These are phyloP conservation scores for Neurospora sp. DNA, from an alignment of 495 filamentous ascomycete species.

Conservation along the genomic window DNA sequence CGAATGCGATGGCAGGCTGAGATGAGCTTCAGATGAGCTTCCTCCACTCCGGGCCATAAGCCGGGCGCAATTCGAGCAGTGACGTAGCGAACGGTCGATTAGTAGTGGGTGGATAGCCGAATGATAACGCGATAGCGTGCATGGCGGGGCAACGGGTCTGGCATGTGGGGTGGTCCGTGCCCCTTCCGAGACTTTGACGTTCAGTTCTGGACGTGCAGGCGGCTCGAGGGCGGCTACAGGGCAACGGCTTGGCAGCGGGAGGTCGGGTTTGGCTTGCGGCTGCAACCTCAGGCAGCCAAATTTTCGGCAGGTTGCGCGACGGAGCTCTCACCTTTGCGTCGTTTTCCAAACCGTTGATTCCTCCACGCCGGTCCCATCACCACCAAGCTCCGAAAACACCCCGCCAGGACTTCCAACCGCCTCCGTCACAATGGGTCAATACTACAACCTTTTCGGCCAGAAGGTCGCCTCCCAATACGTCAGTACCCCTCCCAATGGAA, in stretches of 20 bases:
- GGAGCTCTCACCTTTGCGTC: conserved; percentile 15
- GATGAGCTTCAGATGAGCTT: background rate
- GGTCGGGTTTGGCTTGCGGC: background rate
- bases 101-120: background rate
- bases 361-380: conserved; percentile 14
- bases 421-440: conserved; percentile 67
- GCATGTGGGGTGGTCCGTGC: background rate
- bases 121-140: background rate
- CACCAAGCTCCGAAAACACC: conserved; percentile 6
- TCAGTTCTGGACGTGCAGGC: background rate
- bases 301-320: background rate
- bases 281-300: background rate
- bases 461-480: conserved; percentile 92
- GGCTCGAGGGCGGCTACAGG: background rate
- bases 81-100: background rate
- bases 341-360: conserved; percentile 17
- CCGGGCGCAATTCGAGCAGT: background rate
- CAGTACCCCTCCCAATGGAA: conserved; percentile 33
- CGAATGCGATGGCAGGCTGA: background rate
- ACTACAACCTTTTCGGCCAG: conserved; percentile 78
- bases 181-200: background rate
- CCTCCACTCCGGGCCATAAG: background rate
- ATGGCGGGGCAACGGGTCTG: background rate
- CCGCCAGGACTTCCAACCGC: conserved; percentile 22
- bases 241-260: background rate